phyloP scores from a whole-genome alignment of 2,329 filamentous ascomycete genomes.

The Lasiodiplodia sp. region DNA sequence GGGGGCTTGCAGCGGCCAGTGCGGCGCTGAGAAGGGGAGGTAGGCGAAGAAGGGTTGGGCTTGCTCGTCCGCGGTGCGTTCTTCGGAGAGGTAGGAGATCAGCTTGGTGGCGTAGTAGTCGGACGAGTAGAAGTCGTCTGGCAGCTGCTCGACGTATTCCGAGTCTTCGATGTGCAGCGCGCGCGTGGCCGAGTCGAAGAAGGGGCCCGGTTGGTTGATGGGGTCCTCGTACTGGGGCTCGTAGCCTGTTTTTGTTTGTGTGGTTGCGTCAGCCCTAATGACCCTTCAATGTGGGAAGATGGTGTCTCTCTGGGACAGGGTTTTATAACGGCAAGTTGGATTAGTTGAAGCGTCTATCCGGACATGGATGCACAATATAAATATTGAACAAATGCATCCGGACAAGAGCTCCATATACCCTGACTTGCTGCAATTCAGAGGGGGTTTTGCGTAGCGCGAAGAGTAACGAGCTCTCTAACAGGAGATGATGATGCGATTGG shows the following conservation, averaged over 20 bases:
- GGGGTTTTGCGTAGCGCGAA: too few species aligned
- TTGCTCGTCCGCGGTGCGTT: slow-evolving; percentile 44
- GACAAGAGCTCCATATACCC: too few species aligned
- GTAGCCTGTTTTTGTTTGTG: slow-evolving; percentile 39
- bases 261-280: not conserved
- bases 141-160: slow-evolving; percentile 39
- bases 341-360: too few species aligned
- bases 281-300: not conserved
- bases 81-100: slow-evolving; percentile 42
- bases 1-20: slow-evolving; percentile 69
- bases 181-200: slow-evolving; percentile 51
- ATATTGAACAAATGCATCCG: too few species aligned
- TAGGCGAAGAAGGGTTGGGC: slow-evolving; percentile 65
- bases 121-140: slow-evolving; percentile 46
- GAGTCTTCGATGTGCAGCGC: slow-evolving; percentile 43
- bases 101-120: slow-evolving; percentile 49
- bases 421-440: too few species aligned
- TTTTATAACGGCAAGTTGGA: too few species aligned
- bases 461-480: too few species aligned
- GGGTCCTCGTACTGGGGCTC: slow-evolving; percentile 52
- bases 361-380: too few species aligned
- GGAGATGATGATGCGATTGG: too few species aligned
- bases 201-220: slow-evolving; percentile 43
- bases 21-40: slow-evolving; percentile 67
- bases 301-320: not conserved